A percentile compares a stretch with the other conserved stretches of the same genome.
Conservation (phyloP, 2,329 filamentous ascomycete genomes). For the Phialocephala subalpina region DNA sequence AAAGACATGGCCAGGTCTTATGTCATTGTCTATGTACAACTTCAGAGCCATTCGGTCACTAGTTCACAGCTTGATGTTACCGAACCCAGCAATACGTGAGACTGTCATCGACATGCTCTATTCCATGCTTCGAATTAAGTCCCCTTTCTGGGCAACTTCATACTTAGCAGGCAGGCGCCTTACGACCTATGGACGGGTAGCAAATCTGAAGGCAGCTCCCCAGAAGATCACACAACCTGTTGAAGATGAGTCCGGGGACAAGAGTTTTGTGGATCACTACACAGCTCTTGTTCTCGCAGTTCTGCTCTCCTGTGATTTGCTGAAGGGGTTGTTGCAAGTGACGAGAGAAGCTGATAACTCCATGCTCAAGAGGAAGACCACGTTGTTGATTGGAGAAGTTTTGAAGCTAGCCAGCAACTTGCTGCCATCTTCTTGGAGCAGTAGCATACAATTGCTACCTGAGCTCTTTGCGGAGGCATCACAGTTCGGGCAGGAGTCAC, state of each 20-base stretch:
- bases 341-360: constrained; percentile 74
- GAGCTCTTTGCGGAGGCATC: constrained; percentile 82
- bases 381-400: constrained; percentile 88
- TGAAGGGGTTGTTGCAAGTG: constrained; percentile 67
- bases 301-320: constrained; percentile 81
- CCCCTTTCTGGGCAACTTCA: constrained; percentile 92
- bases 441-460: constrained; percentile 85
- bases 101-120: constrained; percentile 90
- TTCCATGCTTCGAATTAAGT: constrained; percentile 83
- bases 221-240: constrained; percentile 60
- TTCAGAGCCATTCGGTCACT: constrained; percentile 86
- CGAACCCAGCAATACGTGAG: constrained; percentile 67
- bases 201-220: constrained; percentile 73
- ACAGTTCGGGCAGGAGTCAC: constrained; percentile 73
- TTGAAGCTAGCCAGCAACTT: constrained; percentile 88
- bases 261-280: constrained; percentile 93
- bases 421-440: constrained; percentile 82
- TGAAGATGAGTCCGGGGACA: constrained; percentile 73
- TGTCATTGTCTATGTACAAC: constrained; percentile 87
- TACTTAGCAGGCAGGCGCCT: constrained; percentile 91
- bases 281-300: constrained; percentile 87
- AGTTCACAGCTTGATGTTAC: constrained; percentile 67
- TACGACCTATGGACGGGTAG: constrained; percentile 95
- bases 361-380: constrained; percentile 85
- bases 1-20: constrained; percentile 92